A percentile compares a stretch with the other conserved stretches of the same genome.
Conservation (phyloP, 352 stramenopile genomes). For the Globisporangium viniferum region DNA sequence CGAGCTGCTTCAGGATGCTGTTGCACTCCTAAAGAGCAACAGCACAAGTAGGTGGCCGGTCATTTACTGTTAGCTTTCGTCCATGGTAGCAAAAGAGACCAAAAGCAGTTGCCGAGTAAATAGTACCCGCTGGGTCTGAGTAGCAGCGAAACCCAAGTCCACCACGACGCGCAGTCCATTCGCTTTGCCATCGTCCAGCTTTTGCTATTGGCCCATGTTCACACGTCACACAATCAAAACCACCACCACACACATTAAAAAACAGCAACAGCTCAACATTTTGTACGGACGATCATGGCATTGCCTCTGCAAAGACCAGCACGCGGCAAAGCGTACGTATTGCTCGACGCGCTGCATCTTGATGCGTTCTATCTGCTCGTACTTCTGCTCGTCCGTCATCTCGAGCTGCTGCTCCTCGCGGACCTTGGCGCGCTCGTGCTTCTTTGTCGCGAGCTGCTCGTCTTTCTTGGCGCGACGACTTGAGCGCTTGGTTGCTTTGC, state of each 20-base stretch:
- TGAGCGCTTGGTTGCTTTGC: conserved; percentile 10
- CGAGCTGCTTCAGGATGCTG: conserved; percentile 81
- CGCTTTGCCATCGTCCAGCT: conserved; percentile 42
- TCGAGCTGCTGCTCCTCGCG: conserved; percentile 7
- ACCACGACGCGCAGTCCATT: conserved; percentile 59
- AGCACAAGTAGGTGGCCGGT: too few relatives aligned
- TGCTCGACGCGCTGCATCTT: conserved; percentile 76
- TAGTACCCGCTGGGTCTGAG: conserved; percentile 48
- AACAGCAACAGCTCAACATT: not conserved
- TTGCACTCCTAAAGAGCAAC: conserved; percentile 48
- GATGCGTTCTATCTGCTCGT: conserved; percentile 48
- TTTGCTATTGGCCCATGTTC: conserved; percentile 46
- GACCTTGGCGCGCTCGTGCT: conserved; percentile 15
- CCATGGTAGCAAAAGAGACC: too few relatives aligned
- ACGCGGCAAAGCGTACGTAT: conserved; percentile 34
- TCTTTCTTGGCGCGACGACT: conserved; percentile 36
- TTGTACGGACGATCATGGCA: too few relatives aligned
- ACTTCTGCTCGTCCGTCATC: conserved; percentile 44
- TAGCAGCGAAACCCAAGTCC: conserved; percentile 51
- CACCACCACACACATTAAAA: not conserved
- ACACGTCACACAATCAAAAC: conserved; percentile 1
- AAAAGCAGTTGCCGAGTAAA: not conserved
- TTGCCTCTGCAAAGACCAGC: too few relatives aligned
- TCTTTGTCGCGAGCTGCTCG: conserved; percentile 24
- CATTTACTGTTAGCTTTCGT: too few relatives aligned